These are phyloP conservation scores for Gastrolobium villosum DNA, from an alignment of 306 rosid species.

Conservation along the genomic window DNA sequence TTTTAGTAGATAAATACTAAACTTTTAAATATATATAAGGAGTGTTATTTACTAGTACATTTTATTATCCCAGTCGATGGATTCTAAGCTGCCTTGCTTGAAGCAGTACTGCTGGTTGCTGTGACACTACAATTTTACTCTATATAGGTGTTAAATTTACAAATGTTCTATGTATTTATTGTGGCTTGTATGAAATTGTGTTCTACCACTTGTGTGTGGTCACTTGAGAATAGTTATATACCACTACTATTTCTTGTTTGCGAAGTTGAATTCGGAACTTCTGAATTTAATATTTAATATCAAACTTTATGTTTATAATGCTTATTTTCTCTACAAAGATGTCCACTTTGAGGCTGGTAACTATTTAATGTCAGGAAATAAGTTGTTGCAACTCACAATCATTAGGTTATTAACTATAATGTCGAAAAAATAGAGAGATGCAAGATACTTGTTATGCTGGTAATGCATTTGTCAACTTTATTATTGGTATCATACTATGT, in stretches of 20 bases:
- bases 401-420: not conserved
- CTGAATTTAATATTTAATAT: not conserved
- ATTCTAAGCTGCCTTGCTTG: not conserved
- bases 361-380: not conserved
- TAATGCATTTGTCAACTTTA: not conserved
- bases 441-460: not conserved
- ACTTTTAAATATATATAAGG: not conserved
- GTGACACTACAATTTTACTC: not conserved
- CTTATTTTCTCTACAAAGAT: not conserved
- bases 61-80: not conserved
- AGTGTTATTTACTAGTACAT: not conserved
- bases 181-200: not conserved
- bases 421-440: not conserved
- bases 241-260: not conserved
- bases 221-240: not conserved
- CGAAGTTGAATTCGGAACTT: not conserved
- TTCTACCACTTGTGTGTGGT: not conserved
- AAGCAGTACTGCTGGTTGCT: not conserved
- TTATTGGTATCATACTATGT: not conserved
- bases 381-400: not conserved
- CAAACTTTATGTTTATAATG: not conserved
- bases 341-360: conserved; percentile 11
- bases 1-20: too few relatives aligned
- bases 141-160: not conserved
- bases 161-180: not conserved